Evolutionary conservation across 805 yeast species (phyloP), one percentile per base, ranked within the genome.

Genomic region (Saccharomycopsis synnaedendra): DNA sequence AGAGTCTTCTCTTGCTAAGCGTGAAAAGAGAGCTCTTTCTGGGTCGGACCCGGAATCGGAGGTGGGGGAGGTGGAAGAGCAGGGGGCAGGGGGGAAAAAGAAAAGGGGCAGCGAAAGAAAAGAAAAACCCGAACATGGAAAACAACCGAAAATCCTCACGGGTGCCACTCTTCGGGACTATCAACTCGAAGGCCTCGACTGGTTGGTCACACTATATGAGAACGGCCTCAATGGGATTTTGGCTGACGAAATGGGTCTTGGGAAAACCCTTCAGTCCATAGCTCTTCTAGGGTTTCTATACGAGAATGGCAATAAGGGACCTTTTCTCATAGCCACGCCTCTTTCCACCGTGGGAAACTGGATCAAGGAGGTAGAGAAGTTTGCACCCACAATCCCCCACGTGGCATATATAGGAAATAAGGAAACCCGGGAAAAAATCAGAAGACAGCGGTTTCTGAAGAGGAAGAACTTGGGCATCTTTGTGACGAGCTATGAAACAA

Each of bases 201-300:
- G 97, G 97, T 66, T 93, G 39, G 74, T 82, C 9, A 82, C 96
- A 0, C 65, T 90, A 30, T 93, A 84, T 61, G 95, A 89, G 59
- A 93, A 90, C 63, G 98, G 97, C 0, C 68, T 90, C 32, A 90
- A 90, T 62, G 98, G 97, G 2, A 89, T 93, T 35, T 66, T 93
- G 27, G 97, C 97, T 0, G 97, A 93, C 65, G 97, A 90, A 62
- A 90, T 90, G 98, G 97, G 97, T 0, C 67, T 90, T 30, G 98
- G 98, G 1, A 90, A 90, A 60, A 93, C 98, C 0, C 63, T 90
- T 5, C 96, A 93, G 62, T 82, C 93, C 40, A 86, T 90, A 47
- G 75, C 96, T 0, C 70, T 90, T 51, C 57, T 88, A 3, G 76
- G 86, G 4, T 85, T 82, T 58, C 66, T 89, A 36, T 73, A 82